Evolutionary conservation across 2,329 filamentous ascomycete species (phyloP).

Genomic region (Teratosphaeria viscida): DNA sequence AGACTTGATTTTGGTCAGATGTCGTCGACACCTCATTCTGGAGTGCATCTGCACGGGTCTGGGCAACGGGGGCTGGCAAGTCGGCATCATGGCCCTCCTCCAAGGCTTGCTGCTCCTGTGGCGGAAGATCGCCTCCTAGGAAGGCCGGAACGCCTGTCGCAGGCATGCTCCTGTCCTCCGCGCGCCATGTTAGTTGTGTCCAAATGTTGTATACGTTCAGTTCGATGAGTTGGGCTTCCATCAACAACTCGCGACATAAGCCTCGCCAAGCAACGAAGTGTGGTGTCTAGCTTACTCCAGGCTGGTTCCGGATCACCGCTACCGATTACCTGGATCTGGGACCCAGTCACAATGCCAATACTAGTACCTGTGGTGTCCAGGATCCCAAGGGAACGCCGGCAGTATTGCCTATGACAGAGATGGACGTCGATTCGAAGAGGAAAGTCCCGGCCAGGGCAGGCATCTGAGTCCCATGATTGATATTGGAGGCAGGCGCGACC

Average conservation of each 20-base stretch:
- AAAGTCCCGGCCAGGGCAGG: neutral
- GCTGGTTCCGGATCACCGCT: neutral
- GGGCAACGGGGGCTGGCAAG: conserved; percentile 24
- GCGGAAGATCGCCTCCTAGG: conserved; percentile 11
- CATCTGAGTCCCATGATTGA: neutral
- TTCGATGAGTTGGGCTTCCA: neutral
- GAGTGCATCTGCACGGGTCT: neutral
- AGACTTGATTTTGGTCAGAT: neutral
- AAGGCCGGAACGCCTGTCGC: conserved; percentile 1
- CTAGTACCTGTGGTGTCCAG: neutral
- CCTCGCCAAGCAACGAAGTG: neutral
- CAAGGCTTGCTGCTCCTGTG: conserved; percentile 26
- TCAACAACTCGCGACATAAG: neutral
- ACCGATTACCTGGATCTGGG: neutral
- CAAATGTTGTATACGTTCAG: neutral
- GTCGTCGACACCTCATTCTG: neutral
- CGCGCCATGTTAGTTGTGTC: neutral
- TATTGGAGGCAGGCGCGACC: neutral
- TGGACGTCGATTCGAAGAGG: neutral
- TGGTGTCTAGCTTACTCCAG: neutral
- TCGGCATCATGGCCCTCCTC: conserved; percentile 32
- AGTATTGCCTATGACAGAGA: neutral
- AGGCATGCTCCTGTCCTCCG: neutral
- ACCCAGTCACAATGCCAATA: neutral
- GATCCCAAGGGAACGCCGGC: neutral